Evolutionary conservation across 305 asterid genomes (phyloP), one percentile per base, ranked within the genome.

Genomic region (Solanum aculeatissimum): DNA sequence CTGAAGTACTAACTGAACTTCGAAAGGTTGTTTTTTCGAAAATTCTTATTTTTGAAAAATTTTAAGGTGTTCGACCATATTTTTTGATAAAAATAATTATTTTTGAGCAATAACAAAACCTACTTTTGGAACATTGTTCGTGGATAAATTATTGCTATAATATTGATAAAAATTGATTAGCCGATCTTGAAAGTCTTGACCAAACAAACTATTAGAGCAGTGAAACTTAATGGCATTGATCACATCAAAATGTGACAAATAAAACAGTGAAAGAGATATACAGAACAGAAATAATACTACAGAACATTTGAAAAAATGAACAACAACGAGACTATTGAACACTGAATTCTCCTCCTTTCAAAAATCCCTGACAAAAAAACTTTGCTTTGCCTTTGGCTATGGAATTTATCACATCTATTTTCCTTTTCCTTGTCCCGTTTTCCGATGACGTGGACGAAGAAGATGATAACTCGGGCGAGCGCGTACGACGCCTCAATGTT

Each of bases 401-500:
- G 8, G 62, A 62, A 6, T 81, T 81, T 81, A 81, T 62, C 7
- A 81, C 3, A 62, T 81, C 47, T 18, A 62, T 62, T 40, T 81
- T 81, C 25, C 77, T 77, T 16, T 77, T 81, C 3, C 58, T 62
- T 29, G 47, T 43, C 40, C 9, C 29, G 6, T 38, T 25, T 43
- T 2, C 29, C 18, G 1, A n/a, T 21, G 83, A 74, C 0, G 40
- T 6, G 19, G 42, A 66, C 13, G 85, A 42, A 27, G 66, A 16
- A 10, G 51, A 4, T 4, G 58, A 18, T 7, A 84, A 58, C 45
- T 49, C 3, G 6, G 19, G 45, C 1, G 63, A 77, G 7, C 2
- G 27, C 42, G 1, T 47, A 23, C 25, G 65, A 45, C 43, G 88
- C 84, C 91, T 88, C 57, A 84, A 79, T 16, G 83, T 87, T 12